Evolutionary conservation across 805 yeast genomes (phyloP), one percentile per base, ranked within the genome.

Genomic region (Yarrowia sp.): DNA sequence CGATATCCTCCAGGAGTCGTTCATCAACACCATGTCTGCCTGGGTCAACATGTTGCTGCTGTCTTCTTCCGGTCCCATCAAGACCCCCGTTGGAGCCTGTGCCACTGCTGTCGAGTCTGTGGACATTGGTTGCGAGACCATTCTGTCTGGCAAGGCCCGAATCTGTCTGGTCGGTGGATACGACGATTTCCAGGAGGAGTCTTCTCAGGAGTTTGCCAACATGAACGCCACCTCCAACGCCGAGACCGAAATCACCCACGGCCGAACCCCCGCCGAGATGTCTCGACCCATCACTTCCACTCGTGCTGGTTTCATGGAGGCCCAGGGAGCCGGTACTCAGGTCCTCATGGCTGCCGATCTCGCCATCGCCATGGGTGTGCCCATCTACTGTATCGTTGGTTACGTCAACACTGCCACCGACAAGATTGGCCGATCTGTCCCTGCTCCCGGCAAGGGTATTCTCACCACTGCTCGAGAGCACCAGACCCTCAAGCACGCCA

Each of bases 391-490:
- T 79, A 86, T 95, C 68, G 83, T 92, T 72, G 99, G 96, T 65
- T 80, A 92, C 84, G 84, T 97, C 66, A 93, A 97, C 65, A 96
- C 98, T 74, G 99, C 99, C 63, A 85, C 96, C 67, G 99, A 95
- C 79, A 96, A 92, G 86, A 93, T 93, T 77, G 98, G 98, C 76
- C 89, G 98, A 81, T 92, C 98, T 60, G 93, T 95, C 70, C 99
- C 99, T 70, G 99, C 99, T 75, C 99, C 99, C 80, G 99, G 99
- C 78, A 91, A 93, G 82, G 99, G 99, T 88, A 89, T 95, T 71
- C 84, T 95, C 83, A 95, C 99, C 67, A 91, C 97, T 75, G 99
- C 99, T 66, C 88, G 96, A 75, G 99, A 96, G 81, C 86, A 87
- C 74, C 93, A 88, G 71, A 84, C 82, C 72, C 82, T 87, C 81